Percentiles rank a stretch among this genome's conserved stretches.
Conservation (phyloP, 1,284 basidiomycete species). For the Ustilago bromivora region DNA sequence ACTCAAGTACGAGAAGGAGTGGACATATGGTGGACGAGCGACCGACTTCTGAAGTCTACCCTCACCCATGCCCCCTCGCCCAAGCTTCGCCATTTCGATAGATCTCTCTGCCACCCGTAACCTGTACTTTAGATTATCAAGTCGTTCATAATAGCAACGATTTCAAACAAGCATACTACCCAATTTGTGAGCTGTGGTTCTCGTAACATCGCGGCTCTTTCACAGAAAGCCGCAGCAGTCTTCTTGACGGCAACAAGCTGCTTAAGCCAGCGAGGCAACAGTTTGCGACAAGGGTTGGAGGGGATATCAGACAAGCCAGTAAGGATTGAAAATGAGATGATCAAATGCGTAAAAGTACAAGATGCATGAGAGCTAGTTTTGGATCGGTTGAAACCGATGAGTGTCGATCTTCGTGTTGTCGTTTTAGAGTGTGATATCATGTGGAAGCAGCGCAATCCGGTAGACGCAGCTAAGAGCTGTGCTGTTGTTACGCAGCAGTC, state of each 20-base stretch:
- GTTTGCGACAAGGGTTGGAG: not conserved
- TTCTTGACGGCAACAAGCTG: not conserved
- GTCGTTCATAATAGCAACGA: not conserved
- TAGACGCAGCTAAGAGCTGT: not conserved
- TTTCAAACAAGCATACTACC: not conserved
- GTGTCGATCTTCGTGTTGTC: not conserved
- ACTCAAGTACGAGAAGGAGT: constrained; percentile 70
- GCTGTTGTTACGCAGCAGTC: not conserved
- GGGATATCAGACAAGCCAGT: not conserved
- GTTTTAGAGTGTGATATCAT: not conserved
- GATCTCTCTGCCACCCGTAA: not conserved
- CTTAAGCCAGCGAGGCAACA: not conserved
- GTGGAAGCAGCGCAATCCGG: not conserved
- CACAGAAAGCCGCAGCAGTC: not conserved
- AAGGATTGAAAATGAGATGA: not conserved
- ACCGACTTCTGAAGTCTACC: constrained; percentile 57
- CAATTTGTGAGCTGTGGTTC: not conserved
- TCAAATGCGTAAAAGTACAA: constrained; percentile 38
- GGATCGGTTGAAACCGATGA: not conserved
- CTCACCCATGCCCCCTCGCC: not conserved
- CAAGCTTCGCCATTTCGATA: not conserved
- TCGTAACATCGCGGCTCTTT: not conserved
- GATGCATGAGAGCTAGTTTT: constrained; percentile 16
- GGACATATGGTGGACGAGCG: constrained; percentile 68
- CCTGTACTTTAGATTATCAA: constrained; percentile 7